A percentile compares a stretch with the other conserved stretches of the same genome.
phyloP scores from a whole-genome alignment of 2,329 filamentous ascomycete species.

The Trichoderma lentiforme region DNA sequence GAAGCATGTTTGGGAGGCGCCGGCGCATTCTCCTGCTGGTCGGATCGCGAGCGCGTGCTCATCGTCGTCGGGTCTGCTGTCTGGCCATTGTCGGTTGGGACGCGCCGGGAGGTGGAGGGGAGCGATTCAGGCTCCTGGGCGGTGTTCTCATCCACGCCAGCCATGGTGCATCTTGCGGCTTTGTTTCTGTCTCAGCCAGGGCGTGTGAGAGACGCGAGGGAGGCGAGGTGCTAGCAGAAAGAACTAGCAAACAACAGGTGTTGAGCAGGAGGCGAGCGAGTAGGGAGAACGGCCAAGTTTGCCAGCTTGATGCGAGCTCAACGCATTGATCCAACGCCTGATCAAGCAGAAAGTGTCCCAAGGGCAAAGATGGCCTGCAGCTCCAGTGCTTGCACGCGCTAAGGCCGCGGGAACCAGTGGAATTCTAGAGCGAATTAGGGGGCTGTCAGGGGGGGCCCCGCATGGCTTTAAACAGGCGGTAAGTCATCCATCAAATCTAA shows the following conservation, averaged over 20 bases:
- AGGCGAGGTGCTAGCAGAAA: neutral
- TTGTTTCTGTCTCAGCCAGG: neutral
- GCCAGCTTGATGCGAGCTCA: conserved; percentile 13
- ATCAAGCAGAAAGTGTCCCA: neutral
- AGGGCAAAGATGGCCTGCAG: conserved; percentile 3
- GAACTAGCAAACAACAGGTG: neutral
- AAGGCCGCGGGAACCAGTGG: neutral
- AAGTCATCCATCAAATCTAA: neutral
- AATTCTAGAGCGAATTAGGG: conserved; percentile 13
- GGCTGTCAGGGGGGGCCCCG: conserved; percentile 10
- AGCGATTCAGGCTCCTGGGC: conserved; percentile 13
- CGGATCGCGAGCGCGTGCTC: neutral
- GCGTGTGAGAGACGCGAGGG: neutral
- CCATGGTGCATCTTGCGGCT: conserved; percentile 20
- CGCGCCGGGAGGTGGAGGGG: conserved; percentile 12
- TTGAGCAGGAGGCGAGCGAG: neutral
- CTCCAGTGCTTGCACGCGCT: conserved; percentile 12
- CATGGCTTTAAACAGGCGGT: conserved; percentile 4
- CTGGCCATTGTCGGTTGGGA: conserved; percentile 1
- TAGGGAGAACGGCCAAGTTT: neutral
- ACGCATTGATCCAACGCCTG: conserved; percentile 1
- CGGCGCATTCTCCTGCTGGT: conserved; percentile 5
- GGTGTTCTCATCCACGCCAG: conserved; percentile 19
- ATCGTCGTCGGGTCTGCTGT: neutral
- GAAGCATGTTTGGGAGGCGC: conserved; percentile 6